Percentiles rank a stretch among this genome's conserved stretches.
Conservation (phyloP, 2,329 filamentous ascomycete genomes). For the Atkinsonella texensis region DNA sequence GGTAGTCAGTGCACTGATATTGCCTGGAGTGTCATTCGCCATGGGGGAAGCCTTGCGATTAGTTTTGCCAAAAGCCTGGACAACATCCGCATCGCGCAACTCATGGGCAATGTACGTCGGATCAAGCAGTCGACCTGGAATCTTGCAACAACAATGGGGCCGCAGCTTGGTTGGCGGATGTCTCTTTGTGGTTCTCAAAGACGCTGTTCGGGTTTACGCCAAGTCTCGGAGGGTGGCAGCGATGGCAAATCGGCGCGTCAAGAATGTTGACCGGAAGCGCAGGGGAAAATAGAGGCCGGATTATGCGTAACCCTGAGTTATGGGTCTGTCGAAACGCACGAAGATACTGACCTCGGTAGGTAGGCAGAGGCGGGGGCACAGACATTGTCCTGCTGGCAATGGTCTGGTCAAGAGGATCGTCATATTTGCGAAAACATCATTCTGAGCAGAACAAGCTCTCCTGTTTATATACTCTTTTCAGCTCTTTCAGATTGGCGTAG, state of each 20-base stretch:
- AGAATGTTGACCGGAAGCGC: slow-evolving; percentile 33
- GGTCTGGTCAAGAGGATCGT: neutral
- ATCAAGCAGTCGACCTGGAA: slow-evolving; percentile 36
- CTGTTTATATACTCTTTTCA: neutral
- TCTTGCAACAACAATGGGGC: slow-evolving; percentile 79
- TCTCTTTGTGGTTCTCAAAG: slow-evolving; percentile 74
- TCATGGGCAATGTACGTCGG: slow-evolving; percentile 12
- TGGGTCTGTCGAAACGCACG: no score
- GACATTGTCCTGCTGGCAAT: neutral
- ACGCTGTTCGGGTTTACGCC: slow-evolving; percentile 47
- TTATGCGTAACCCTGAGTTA: no score
- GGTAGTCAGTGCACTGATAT: slow-evolving; percentile 50
- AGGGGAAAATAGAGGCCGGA: slow-evolving; percentile 4
- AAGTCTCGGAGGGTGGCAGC: slow-evolving; percentile 51
- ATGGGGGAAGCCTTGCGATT: slow-evolving; percentile 65
- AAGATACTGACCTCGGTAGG: no score
- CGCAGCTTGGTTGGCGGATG: slow-evolving; percentile 81
- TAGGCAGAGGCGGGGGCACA: neutral
- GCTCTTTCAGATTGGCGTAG: neutral
- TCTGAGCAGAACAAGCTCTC: neutral
- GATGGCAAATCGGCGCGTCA: slow-evolving; percentile 40
- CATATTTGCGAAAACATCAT: neutral
- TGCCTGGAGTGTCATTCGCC: slow-evolving; percentile 68
- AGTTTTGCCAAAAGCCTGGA: slow-evolving; percentile 57
- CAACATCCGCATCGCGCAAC: slow-evolving; percentile 27